Evolutionary conservation across 208 protist species (phyloP).

Genomic region (Naegleria fowleri): DNA sequence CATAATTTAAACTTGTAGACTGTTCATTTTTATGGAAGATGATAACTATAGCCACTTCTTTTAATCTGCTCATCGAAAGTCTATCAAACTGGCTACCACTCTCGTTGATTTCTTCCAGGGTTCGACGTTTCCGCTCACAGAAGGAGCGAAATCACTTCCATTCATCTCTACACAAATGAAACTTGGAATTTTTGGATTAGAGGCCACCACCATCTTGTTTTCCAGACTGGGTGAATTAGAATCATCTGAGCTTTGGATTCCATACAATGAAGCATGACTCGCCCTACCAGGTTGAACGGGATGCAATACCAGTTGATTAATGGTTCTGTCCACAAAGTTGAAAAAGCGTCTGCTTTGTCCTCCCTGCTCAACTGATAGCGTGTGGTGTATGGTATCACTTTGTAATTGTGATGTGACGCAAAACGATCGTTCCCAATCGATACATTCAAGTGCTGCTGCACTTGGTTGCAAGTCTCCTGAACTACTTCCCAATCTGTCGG

Average conservation of each 20-base stretch:
- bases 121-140: not conserved
- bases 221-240: not conserved
- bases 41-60: no score
- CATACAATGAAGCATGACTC: not conserved
- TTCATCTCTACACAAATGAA: not conserved
- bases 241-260: not conserved
- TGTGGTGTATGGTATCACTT: not conserved
- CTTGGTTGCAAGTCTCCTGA: not conserved
- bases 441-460: not conserved
- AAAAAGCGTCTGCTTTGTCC: not conserved
- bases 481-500: not conserved
- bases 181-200: not conserved
- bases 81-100: not conserved
- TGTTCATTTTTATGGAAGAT: no score
- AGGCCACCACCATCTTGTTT: not conserved
- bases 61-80: not conserved
- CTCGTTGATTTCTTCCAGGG: not conserved
- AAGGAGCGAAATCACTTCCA: not conserved
- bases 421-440: not conserved
- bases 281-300: not conserved
- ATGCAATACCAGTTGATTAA: not conserved
- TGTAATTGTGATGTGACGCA: not conserved
- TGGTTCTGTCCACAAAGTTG: not conserved
- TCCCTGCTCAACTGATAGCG: not conserved
- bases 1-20: not conserved